Evolutionary conservation across 176 grass and related monocot genomes (phyloP).

Genomic region (Puya raimondii): DNA sequence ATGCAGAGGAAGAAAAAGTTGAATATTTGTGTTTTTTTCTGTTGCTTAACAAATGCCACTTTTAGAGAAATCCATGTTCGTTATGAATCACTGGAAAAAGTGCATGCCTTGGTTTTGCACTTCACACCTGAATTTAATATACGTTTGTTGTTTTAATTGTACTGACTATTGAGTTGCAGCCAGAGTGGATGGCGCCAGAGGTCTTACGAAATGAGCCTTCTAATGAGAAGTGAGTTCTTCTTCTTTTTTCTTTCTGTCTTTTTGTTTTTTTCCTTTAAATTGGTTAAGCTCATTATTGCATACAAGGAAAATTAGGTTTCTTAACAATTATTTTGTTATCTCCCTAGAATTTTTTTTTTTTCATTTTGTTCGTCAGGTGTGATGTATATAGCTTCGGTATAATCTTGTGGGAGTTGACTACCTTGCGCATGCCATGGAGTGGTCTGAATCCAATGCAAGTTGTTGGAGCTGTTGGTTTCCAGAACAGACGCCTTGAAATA

Average conservation of each 20-base stretch:
- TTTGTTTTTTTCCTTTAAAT: neutral
- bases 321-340: too few relatives aligned
- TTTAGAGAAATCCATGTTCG: too few relatives aligned
- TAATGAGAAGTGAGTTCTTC: conserved; percentile 72
- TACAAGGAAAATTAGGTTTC: too few relatives aligned
- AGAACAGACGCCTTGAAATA: conserved; percentile 87
- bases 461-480: conserved; percentile 92
- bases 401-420: conserved; percentile 96
- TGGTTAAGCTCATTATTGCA: neutral
- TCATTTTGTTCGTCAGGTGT: conserved; percentile 34
- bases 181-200: conserved; percentile 99
- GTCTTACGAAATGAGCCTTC: conserved; percentile 88
- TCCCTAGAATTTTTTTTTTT: neutral
- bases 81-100: too few relatives aligned
- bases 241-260: neutral
- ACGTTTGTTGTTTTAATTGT: neutral
- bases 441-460: conserved; percentile 99
- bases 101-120: neutral
- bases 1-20: too few relatives aligned
- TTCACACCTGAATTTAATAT: neutral
- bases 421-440: conserved; percentile 80
- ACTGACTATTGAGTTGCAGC: conserved; percentile 41
- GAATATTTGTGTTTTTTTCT: too few relatives aligned
- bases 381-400: conserved; percentile 98
- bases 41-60: too few relatives aligned